Base-by-base conservation (phyloP, 129 eudicot genomes). In the Tagetes erecta region DNA sequence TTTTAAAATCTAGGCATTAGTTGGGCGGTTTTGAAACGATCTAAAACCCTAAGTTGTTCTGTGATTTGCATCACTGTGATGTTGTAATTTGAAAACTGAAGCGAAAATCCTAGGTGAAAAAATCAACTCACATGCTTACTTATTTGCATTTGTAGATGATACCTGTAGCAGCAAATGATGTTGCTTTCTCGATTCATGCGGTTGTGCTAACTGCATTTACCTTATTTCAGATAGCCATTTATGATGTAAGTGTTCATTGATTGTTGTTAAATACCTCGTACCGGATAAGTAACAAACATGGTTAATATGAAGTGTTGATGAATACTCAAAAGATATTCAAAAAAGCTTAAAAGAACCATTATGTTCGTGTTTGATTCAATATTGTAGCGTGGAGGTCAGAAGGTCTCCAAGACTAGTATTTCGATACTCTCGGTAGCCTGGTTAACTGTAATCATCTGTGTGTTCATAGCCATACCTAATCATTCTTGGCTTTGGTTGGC, bases 81-180 rank as follows among this genome's bases (percentile, higher is more conserved):
- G 53, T 42, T 56, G 50, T 39, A 72, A 72, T 30, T 38, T 71
- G 67, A 52, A 70, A 37, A 38, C 49, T 44, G 64, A 52, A 39
- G 66, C 52, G 39, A 72, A 41, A 57, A 72, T 56, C 62, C 56
- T 6, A 12, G 44, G 37, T 72, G 51, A 64, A 20, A 35, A 34
- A 35, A 60, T 33, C 27, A 60, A 0, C 8, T 51, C 14, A 36
- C 35, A 62, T 78, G 41, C 70, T 49, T 31, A 27, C 31, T 40
- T 71, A 45, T 14, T 52, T 82, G 86, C 67, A n/a, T 72, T 53
- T 64, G 66, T 69, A 94, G 99, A 78, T 94, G 94, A 95, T 95
- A 83, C 99, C 99, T 13, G 99, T 95, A 27, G 97, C 96, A 47
- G 94, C 91, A 55, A 95, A 95, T 74, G 99, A 95, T 84, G 99